Base-by-base conservation (phyloP, 805 yeast species). In the Candida namnaoensis region DNA sequence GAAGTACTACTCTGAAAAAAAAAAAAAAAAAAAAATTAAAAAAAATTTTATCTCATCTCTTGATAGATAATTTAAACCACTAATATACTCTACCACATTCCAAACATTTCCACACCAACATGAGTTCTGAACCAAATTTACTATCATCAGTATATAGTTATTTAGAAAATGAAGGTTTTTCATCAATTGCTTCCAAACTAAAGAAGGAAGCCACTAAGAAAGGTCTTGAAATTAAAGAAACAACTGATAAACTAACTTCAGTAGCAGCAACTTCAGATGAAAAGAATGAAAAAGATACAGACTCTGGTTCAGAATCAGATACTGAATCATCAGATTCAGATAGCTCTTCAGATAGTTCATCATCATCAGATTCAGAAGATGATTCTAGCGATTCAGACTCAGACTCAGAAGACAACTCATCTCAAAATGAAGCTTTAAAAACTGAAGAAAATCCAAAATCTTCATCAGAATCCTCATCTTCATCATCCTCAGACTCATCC, bases 101-200 rank as follows among this genome's bases (percentile, higher is more conserved):
- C 3, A 19, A 19, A 19, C 19, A 19, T 19, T 19, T 19, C 19
- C 19, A 3, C 5, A 23, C 9, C 25, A 25, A 24, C 11, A 54
- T 54, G 58, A 46, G 47, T 28, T 49, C 56, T n/a, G 47, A 51
- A 40, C 47, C 45, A 26, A 42, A 38, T 30, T 38, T 47, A 4
- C 41, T 55, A 15, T 47, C 50, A 1, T 44, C 53, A 13, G 45
- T 55, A 19, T 39, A 47, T 15, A 58, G 48, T 38, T 55, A 52
- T 33, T 38, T 55, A 34, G 43, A 47, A 32, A 53, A 54, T 44
- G 47, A 50, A 34, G 48, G 46, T 19, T 46, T 47, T 32, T 35
- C 39, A 5, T 43, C 43, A 7, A 42, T 45, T 23, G 51, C 47
- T 13, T 38, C 44, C 8, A 49, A 49, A 27, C 35, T 56, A 38